Evolutionary conservation across 176 grass and related monocot genomes (phyloP).

Genomic region (Elaeis guineensis): DNA sequence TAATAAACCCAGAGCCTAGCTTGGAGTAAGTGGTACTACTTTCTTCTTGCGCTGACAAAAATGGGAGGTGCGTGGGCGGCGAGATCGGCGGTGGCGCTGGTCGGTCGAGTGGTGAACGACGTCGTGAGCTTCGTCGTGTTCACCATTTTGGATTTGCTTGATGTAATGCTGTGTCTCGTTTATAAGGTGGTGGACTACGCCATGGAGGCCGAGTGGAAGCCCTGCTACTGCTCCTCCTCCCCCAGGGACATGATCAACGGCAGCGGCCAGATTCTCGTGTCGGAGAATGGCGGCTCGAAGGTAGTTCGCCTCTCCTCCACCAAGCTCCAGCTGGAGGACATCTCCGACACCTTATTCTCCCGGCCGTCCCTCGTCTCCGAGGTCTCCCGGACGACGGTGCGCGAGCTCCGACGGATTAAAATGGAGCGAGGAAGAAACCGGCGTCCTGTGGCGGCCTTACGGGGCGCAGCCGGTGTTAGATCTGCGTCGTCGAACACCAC

Average conservation of each 20-base stretch:
- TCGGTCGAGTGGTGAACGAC: constrained; percentile 58
- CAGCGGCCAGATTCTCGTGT: constrained; percentile 68
- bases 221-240: constrained; percentile 81
- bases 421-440: too few species aligned
- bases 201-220: constrained; percentile 68
- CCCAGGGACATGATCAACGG: constrained; percentile 22
- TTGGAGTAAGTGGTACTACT: not conserved
- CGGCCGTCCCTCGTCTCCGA: constrained; percentile 55
- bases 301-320: constrained; percentile 67
- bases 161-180: constrained; percentile 56
- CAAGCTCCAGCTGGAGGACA: constrained; percentile 85
- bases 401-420: constrained; percentile 30
- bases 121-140: constrained; percentile 74
- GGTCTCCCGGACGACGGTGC: constrained; percentile 9
- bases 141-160: constrained; percentile 60
- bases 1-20: not conserved
- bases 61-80: not conserved
- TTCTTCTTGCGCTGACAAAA: constrained; percentile 8
- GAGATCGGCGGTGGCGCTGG: constrained; percentile 37
- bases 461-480: too few species aligned
- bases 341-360: constrained; percentile 89
- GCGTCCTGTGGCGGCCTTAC: not conserved
- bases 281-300: constrained; percentile 77
- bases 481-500: not conserved
- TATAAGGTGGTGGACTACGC: constrained; percentile 83